Evolutionary conservation across 2,329 filamentous ascomycete species (phyloP).

Genomic region (Phialophora tarda): DNA sequence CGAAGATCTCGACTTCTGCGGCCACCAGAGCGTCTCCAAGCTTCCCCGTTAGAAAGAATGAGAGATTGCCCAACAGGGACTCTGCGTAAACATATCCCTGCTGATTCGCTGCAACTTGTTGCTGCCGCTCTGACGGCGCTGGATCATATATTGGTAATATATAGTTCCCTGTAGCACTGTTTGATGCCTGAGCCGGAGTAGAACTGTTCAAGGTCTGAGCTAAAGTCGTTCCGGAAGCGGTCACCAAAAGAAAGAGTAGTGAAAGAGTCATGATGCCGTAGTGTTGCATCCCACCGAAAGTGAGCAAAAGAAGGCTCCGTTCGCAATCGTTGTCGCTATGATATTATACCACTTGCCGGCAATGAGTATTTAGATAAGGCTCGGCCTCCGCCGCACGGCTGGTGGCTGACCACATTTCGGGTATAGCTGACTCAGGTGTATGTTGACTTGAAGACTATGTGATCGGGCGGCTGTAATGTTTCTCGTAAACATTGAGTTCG

Average conservation of each 20-base stretch:
- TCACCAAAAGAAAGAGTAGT: not conserved
- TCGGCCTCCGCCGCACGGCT: not conserved
- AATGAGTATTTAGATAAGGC: not conserved
- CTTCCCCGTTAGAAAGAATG: not conserved
- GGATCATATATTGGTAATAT: not conserved
- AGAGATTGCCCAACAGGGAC: not conserved
- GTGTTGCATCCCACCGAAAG: not conserved
- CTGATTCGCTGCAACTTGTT: not conserved
- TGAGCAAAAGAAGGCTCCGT: not conserved
- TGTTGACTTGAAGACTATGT: too few relatives aligned
- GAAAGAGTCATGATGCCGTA: not conserved
- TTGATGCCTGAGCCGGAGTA: not conserved
- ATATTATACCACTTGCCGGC: not conserved
- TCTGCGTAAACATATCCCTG: not conserved
- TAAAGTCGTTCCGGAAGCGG: not conserved
- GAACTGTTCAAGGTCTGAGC: not conserved
- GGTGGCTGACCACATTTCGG: not conserved
- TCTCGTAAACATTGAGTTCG: too few relatives aligned
- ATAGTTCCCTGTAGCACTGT: not conserved
- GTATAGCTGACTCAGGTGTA: not conserved
- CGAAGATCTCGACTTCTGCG: not conserved
- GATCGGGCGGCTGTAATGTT: too few relatives aligned
- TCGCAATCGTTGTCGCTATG: not conserved
- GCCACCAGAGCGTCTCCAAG: constrained; percentile 5
- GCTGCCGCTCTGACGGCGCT: not conserved